Base-by-base conservation (phyloP, 148 eudicot genomes). In the Rhododendron ferrugineum region DNA sequence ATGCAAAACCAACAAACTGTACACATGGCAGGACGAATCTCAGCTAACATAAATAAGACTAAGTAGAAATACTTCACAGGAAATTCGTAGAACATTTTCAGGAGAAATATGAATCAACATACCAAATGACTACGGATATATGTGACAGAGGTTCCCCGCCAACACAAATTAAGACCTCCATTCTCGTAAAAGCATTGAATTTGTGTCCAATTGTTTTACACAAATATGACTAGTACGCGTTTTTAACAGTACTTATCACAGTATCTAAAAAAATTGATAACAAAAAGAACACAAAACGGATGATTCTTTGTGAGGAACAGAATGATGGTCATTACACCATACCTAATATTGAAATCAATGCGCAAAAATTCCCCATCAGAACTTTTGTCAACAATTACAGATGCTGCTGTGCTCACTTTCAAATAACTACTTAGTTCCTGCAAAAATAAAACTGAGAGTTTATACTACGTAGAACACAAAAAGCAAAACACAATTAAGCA, bases 331-430 rank as follows among this genome's bases (percentile, higher is more conserved):
- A 36, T 58, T 14, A 18, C 72, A 74, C 2, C 70, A 54, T 86
- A 95, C 98, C 98, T 96, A 81, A 96, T 88, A 88, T 95, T 93
- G 81, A 96, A 96, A 86, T 93, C 97, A 86, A 96, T 91, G 74
- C 95, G 98, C 84, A 96, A 88, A 90, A 91, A 91, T 80, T 96
- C 98, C 66, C 92, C 97, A 91, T 95, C 95, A 74, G 94, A 88
- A 89, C 98, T 96, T 82, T 88, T 95, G 89, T 96, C 99, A 87
- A 96, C 94, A 16, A 96, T 88, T 28, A 96, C 88, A 62, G 99
- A 85, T 74, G 99, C 93, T 34, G 95, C 86, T 86, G 98, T 95
- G 89, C 88, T 94, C 89, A 94, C 89, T 14, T 90, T 86, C 93
- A 96, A 34, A 88, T 95, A 96, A 88, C 84, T 88, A 91, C 87